phyloP scores from a whole-genome alignment of 169 alveolate species.

The Cryptosporidium sp. region DNA sequence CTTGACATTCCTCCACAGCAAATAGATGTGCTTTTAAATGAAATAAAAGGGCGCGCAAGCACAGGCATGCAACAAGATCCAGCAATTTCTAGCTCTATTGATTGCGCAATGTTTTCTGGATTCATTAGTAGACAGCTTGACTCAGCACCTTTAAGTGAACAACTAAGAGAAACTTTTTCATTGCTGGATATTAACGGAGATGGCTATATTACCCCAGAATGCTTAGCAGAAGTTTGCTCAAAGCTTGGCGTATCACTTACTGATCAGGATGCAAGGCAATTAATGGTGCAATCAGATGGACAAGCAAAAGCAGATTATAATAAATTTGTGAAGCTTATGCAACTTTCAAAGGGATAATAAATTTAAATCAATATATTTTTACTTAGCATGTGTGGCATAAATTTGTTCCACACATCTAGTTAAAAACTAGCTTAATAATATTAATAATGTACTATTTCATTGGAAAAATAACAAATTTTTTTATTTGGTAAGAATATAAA shows the following conservation, averaged over 20 bases:
- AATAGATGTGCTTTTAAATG: constrained; percentile 55
- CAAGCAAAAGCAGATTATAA: constrained; percentile 69
- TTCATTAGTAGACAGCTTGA: constrained; percentile 65
- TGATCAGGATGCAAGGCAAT: constrained; percentile 75
- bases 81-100: constrained; percentile 40
- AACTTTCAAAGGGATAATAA: constrained; percentile 27
- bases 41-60: constrained; percentile 64
- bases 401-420: constrained; percentile 35
- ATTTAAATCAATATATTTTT: neutral
- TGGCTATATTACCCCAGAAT: constrained; percentile 68
- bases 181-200: constrained; percentile 46
- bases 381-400: constrained; percentile 45
- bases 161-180: constrained; percentile 57
- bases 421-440: neutral
- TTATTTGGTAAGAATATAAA: neutral
- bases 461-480: too few species aligned
- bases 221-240: constrained; percentile 56
- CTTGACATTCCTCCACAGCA: constrained; percentile 72
- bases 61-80: constrained; percentile 53
- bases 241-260: constrained; percentile 69
- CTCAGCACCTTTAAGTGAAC: constrained; percentile 72
- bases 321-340: constrained; percentile 72
- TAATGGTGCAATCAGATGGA: constrained; percentile 76
- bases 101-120: constrained; percentile 70
- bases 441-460: neutral